Percentiles rank a stretch among this genome's conserved stretches.
Evolutionary conservation across 495 filamentous ascomycete genomes (phyloP).

Genomic region (Xanthoparmelia taractica): DNA sequence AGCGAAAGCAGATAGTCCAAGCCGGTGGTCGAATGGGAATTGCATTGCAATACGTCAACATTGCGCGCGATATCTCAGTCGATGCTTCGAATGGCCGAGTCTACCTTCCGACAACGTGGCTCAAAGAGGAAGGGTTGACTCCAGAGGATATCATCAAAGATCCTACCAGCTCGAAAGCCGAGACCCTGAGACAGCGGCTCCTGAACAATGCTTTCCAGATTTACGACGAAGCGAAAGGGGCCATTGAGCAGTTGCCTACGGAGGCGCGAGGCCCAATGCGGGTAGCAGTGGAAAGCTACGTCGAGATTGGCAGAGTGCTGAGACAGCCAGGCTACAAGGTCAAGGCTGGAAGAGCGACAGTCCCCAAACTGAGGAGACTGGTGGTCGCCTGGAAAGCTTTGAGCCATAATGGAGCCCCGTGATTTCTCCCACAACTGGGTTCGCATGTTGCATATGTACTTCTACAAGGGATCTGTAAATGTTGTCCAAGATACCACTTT

Average conservation of each 20-base stretch:
- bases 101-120: slow-evolving; percentile 56
- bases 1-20: slow-evolving; percentile 30
- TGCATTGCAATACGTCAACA: slow-evolving; percentile 63
- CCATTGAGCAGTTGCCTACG: slow-evolving; percentile 49
- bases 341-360: slow-evolving; percentile 50
- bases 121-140: slow-evolving; percentile 46
- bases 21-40: slow-evolving; percentile 56
- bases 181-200: slow-evolving; percentile 42
- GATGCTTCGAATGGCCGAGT: slow-evolving; percentile 54
- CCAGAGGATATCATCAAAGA: slow-evolving; percentile 44
- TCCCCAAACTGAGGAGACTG: slow-evolving; percentile 46
- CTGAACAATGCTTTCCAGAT: slow-evolving; percentile 48
- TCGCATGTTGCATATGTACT: not conserved
- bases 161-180: slow-evolving; percentile 36
- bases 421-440: not conserved
- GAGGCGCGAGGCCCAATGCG: slow-evolving; percentile 52
- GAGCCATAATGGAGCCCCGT: slow-evolving; percentile 17
- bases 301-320: slow-evolving; percentile 61
- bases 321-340: slow-evolving; percentile 36
- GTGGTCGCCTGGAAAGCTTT: slow-evolving; percentile 49
- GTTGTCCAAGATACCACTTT: slow-evolving; percentile 20
- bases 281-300: slow-evolving; percentile 64
- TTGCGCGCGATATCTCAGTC: slow-evolving; percentile 57
- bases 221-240: slow-evolving; percentile 41
- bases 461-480: slow-evolving; percentile 10